phyloP scores from a whole-genome alignment of 2,329 filamentous ascomycete species.

The Didymella segeticola region DNA sequence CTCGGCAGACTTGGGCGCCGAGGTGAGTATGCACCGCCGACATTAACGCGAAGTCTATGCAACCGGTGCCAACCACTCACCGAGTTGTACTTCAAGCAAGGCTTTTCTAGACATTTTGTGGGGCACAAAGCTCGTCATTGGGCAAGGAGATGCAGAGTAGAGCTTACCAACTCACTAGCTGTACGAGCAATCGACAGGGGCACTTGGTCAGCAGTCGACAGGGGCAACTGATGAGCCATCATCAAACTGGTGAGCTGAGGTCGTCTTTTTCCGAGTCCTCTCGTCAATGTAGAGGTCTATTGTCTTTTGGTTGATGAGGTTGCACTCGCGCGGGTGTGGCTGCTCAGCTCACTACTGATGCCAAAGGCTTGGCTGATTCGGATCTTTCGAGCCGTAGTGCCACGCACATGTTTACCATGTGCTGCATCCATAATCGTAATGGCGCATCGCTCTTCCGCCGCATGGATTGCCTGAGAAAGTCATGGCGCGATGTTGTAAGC shows the following conservation, averaged over 20 bases:
- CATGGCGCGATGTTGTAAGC: slow-evolving; percentile 23
- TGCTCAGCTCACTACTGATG: slow-evolving; percentile 7
- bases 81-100: neutral
- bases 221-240: neutral
- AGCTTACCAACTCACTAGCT: slow-evolving; percentile 4
- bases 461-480: slow-evolving; percentile 23
- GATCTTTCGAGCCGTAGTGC: slow-evolving; percentile 8
- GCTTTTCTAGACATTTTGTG: neutral
- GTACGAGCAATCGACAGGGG: slow-evolving; percentile 19
- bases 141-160: slow-evolving; percentile 11
- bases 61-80: no score
- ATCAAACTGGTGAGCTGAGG: neutral
- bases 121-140: slow-evolving; percentile 3
- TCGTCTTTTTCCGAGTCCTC: neutral
- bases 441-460: slow-evolving; percentile 26
- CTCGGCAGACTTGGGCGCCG: slow-evolving; percentile 2
- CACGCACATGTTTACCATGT: slow-evolving; percentile 23
- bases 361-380: neutral
- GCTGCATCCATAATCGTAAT: slow-evolving; percentile 9
- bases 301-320: neutral
- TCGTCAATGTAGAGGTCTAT: no score
- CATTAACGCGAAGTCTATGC: neutral
- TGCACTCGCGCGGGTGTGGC: slow-evolving; percentile 1
- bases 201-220: slow-evolving; percentile 2
- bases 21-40: neutral